Percentiles rank a stretch among this genome's conserved stretches.
Conservation (phyloP, 768 basidiomycete species). For the Rhodotorula paludigena region DNA sequence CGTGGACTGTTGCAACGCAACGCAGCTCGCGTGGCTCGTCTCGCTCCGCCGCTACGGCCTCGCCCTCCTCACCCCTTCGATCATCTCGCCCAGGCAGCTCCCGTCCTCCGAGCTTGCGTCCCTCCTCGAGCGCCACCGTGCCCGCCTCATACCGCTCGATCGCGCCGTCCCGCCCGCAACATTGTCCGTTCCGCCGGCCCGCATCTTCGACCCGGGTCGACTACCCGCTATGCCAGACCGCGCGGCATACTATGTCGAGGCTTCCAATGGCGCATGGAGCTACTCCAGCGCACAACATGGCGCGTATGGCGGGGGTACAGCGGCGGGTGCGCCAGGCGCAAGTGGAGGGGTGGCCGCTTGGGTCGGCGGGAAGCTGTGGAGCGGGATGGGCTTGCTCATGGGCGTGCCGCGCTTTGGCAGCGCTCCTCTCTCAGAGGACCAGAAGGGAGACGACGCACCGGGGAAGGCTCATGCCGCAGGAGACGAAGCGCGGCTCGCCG, state of each 20-base stretch:
- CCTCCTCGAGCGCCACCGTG: conserved; percentile 19
- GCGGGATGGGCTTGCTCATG: conserved; percentile 14
- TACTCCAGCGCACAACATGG: conserved; percentile 1
- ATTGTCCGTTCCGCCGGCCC: neutral
- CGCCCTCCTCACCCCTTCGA: conserved; percentile 8
- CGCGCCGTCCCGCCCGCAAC: neutral
- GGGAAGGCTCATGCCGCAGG: too few relatives aligned
- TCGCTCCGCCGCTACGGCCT: conserved; percentile 7
- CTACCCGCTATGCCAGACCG: conserved; percentile 12
- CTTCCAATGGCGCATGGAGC: conserved; percentile 3
- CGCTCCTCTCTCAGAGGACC: too few relatives aligned
- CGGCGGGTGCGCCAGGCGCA: neutral
- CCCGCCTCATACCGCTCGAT: conserved; percentile 10
- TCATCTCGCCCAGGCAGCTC: conserved; percentile 19
- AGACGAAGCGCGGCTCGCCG: too few relatives aligned
- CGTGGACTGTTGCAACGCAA: neutral
- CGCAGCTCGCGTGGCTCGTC: conserved; percentile 6
- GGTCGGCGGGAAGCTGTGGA: conserved; percentile 12
- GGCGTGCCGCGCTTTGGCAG: conserved; percentile 9
- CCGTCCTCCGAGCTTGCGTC: conserved; percentile 20
- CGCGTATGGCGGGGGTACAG: neutral
- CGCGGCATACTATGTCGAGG: conserved; percentile 2
- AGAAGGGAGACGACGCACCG: neutral
- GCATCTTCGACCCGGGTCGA: neutral
- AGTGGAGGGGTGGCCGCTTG: neutral